Evolutionary conservation across 768 basidiomycete species (phyloP), one percentile per base, ranked within the genome.

Genomic region (Mycena filopes): DNA sequence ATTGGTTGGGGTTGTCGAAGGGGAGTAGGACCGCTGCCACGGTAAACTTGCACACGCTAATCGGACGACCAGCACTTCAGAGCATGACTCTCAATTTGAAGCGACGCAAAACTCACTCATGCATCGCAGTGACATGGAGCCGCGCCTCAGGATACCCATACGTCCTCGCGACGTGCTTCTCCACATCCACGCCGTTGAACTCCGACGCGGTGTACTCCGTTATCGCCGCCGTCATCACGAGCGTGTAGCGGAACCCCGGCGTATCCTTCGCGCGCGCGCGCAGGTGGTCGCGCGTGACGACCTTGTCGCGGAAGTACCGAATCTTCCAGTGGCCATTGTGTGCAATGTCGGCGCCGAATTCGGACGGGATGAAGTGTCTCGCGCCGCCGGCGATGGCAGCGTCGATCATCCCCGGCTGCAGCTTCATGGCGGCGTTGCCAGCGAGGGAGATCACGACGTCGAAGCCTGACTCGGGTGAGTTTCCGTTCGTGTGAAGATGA

Each of bases 241-340:
- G 36, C 13, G 60, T 62, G 45, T 62, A 62, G 4, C n/a, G 18
- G 42, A 62, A 53, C 15, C 51, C 51, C 2, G 53, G 31, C 3
- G 38, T 41, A 15, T 60, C 59, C 4, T 41, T 23, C 2, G 59
- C 60, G 43, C 51, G 60, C 9, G 23, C 36, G 4, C 41, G 50
- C 0, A 62, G 42, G 21, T 62, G 60, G 18, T 62, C 51, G 15
- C 60, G 50, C 23, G 51, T 61, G 13, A 38, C 51, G 43, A 61
- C 33, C 51, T 61, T 61, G 45, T 61, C 60, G 23, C 60, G 60
- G 53, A 54, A 62, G 53, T 62, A 62, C 11, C 60, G 43, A 20
- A 23, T 55, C 60, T 62, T 54, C 31, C 53, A 28, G 25, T 33
- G 36, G 12, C n/a, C 51, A 23, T 23, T n/a, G 6, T 47, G 31